These are phyloP conservation scores for Medicago arabica DNA, from an alignment of 306 rosid genomes.

Conservation along the genomic window DNA sequence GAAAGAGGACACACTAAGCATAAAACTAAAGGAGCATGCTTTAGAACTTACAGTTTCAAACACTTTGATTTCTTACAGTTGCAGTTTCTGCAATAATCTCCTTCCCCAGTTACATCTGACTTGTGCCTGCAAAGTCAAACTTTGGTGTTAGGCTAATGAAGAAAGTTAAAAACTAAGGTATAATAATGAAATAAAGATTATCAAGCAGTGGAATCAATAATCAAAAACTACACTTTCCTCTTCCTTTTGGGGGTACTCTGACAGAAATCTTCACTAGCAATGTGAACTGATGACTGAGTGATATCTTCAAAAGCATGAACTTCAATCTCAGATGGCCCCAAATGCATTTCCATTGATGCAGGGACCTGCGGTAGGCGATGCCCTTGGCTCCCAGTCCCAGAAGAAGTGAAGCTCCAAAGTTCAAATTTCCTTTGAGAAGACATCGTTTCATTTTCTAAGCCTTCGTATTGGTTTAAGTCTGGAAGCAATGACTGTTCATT, in stretches of 20 bases:
- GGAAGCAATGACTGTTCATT: too few relatives aligned
- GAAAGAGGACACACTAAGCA: too few relatives aligned
- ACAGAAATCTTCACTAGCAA: too few relatives aligned
- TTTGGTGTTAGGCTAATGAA: neutral
- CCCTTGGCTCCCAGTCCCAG: neutral
- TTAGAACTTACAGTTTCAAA: neutral
- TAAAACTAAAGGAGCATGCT: neutral
- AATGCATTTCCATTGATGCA: too few relatives aligned
- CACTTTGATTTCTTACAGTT: neutral
- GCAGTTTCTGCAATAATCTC: neutral
- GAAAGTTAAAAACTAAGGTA: neutral
- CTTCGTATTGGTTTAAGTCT: too few relatives aligned
- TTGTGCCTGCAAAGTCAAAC: neutral
- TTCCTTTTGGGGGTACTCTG: neutral
- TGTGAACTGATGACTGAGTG: neutral
- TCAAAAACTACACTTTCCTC: neutral
- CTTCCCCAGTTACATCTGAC: neutral
- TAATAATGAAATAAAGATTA: neutral
- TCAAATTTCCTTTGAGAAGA: neutral
- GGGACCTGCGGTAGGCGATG: too few relatives aligned
- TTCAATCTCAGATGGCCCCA: too few relatives aligned
- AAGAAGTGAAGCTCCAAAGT: too few relatives aligned
- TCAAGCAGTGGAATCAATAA: neutral
- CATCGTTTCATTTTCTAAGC: neutral
- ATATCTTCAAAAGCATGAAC: too few relatives aligned